Conservation (phyloP, 163 green algal species). For the Trebouxia gelatinosa region DNA sequence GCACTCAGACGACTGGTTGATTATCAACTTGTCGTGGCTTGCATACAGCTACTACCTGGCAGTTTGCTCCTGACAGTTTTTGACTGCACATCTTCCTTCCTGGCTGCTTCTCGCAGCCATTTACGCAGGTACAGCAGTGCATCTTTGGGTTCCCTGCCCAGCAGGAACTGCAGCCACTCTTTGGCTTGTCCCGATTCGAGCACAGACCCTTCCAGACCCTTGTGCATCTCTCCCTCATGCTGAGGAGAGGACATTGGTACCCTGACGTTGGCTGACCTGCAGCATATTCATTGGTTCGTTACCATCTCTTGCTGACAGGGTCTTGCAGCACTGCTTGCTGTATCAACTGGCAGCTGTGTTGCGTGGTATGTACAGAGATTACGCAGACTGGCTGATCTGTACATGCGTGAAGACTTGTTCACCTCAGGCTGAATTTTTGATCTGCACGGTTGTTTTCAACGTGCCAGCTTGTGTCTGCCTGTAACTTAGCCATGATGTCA, state of each 20-base stretch:
- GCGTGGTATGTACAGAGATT: too few relatives aligned
- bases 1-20: not conserved
- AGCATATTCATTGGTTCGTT: not conserved
- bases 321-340: too few relatives aligned
- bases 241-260: not conserved
- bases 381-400: too few relatives aligned
- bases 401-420: too few relatives aligned
- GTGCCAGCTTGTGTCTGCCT: too few relatives aligned
- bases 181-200: conserved; percentile 43
- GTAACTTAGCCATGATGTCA: too few relatives aligned
- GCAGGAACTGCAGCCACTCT: conserved; percentile 53
- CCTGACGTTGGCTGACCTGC: not conserved
- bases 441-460: too few relatives aligned
- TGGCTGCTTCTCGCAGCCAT: conserved; percentile 62
- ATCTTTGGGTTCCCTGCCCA: conserved; percentile 49
- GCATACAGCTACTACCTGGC: conserved; percentile 3
- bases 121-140: conserved; percentile 56
- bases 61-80: conserved; percentile 18
- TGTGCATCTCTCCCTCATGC: not conserved
- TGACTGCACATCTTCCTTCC: conserved; percentile 51
- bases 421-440: too few relatives aligned
- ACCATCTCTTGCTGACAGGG: not conserved
- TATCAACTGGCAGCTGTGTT: too few relatives aligned
- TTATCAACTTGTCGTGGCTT: not conserved
- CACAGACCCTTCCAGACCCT: conserved; percentile 35